Percentiles rank a stretch among this genome's conserved stretches.
These are phyloP conservation scores for Boletus bicolor DNA, from an alignment of 768 basidiomycete genomes.

Conservation along the genomic window DNA sequence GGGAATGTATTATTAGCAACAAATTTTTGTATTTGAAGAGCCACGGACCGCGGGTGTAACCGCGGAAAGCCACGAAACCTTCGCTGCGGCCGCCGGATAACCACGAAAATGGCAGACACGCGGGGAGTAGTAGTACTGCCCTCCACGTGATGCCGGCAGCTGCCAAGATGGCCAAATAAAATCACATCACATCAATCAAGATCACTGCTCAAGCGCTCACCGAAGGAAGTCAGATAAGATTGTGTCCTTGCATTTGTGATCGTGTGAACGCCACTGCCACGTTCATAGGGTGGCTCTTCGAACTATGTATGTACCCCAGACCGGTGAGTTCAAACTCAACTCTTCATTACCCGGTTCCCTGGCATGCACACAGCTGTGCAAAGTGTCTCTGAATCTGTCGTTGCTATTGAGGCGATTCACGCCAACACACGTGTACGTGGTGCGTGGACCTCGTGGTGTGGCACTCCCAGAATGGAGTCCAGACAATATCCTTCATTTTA, in stretches of 20 bases:
- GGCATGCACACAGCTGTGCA: neutral
- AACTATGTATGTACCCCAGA: neutral
- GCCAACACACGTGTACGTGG: conserved; percentile 12
- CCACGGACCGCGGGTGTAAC: neutral
- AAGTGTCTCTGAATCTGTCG: neutral
- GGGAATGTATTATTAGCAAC: neutral
- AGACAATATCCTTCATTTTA: conserved; percentile 5
- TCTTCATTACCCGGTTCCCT: neutral
- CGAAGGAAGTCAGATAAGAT: neutral
- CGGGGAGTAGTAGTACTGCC: too few relatives aligned
- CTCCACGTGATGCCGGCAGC: neutral
- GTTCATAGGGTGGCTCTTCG: neutral
- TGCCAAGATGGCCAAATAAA: too few relatives aligned
- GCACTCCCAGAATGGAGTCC: neutral
- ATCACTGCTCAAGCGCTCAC: too few relatives aligned
- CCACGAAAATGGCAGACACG: too few relatives aligned
- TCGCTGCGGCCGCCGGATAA: too few relatives aligned
- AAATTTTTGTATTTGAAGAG: neutral
- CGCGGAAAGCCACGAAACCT: neutral
- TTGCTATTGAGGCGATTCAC: neutral
- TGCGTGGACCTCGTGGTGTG: conserved; percentile 18
- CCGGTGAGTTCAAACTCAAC: conserved; percentile 4
- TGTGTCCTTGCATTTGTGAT: neutral
- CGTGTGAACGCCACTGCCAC: neutral
- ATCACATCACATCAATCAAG: too few relatives aligned